phyloP scores from a whole-genome alignment of 1,284 basidiomycete genomes.

The Tylopilus sp. region DNA sequence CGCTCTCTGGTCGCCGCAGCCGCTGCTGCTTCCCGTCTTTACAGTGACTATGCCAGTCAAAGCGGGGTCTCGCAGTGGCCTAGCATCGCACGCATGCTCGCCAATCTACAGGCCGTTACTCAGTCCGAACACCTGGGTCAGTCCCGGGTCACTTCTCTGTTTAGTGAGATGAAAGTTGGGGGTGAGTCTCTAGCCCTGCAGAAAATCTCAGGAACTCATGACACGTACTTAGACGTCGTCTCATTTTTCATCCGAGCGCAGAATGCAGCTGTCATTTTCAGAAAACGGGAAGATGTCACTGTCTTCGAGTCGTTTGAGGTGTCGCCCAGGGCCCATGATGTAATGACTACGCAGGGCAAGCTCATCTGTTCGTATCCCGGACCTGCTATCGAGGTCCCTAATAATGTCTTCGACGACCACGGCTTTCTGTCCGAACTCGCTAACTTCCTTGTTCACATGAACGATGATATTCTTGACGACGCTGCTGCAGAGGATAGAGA shows the following conservation, averaged over 20 bases:
- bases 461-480: constrained; percentile 21
- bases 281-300: no score
- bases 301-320: no score
- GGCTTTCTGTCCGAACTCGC: constrained; percentile 38
- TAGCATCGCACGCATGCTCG: constrained; percentile 13
- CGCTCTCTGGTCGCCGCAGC: constrained; percentile 8
- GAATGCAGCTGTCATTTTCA: no score
- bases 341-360: constrained; percentile 41
- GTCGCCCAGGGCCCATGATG: background rate
- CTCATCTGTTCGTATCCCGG: constrained; percentile 48
- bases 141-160: constrained; percentile 1
- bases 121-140: background rate
- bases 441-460: constrained; percentile 42
- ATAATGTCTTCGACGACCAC: constrained; percentile 24
- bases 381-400: constrained; percentile 40
- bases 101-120: background rate
- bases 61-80: constrained; percentile 10
- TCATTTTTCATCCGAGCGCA: no score
- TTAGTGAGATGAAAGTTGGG: constrained; percentile 10
- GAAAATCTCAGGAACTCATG: no score
- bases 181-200: no score
- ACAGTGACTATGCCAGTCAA: constrained; percentile 3
- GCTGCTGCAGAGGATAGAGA: constrained; percentile 28
- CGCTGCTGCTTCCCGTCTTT: constrained; percentile 10
- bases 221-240: no score